Evolutionary conservation across 495 filamentous ascomycete genomes (phyloP), one percentile per base, ranked within the genome.

Genomic region (Tuber aestivum): DNA sequence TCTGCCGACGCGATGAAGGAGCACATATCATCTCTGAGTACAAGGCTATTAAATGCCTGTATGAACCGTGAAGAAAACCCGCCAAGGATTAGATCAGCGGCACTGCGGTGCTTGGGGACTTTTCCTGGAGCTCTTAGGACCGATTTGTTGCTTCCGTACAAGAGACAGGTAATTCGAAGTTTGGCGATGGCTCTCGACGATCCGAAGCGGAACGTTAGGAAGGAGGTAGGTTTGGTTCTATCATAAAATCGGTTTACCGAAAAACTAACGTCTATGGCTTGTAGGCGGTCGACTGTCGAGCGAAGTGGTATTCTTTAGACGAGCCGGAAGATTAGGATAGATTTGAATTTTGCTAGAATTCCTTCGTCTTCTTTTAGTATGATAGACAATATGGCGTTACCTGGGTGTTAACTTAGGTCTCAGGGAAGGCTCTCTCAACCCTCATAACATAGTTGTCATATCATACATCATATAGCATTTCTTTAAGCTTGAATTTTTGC

Each of bases 291-390:
- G 88, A 89, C 85, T 91, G 90, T 83, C 79, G 91, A 45, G 86
- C 84, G n/a, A 88, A 85, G 68, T 93, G 91, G 91, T 84, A 91
- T 61, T 87, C 87, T 32, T 85, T 92, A 83, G 91, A 91, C 85
- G 90, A 90, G 32, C 87, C 86, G 6, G 89, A 87, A 41, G 87
- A 89, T 35, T 80, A 77, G 69, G 27, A 8, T 65, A 65, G 56
- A 35, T 32, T 35, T 35, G 27, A 35, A 32, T 12, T 35, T 35
- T 65, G 27, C 27, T 18, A 14, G 56, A 65, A 65, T 65, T 65
- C 4, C 56, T 12, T 8, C 23, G 50, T 27, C 50, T n/a, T 16
- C 4, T 7, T 3, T n/a, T 27, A 14, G 50, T 1, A 40, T 7
- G 38, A n/a, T n/a, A n/a, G n/a, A n/a, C 23, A 56, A 56, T 12